A percentile compares a stretch with the other conserved stretches of the same genome.
Evolutionary conservation across 2,329 filamentous ascomycete genomes (phyloP).

Genomic region (Penicillium occitanis): DNA sequence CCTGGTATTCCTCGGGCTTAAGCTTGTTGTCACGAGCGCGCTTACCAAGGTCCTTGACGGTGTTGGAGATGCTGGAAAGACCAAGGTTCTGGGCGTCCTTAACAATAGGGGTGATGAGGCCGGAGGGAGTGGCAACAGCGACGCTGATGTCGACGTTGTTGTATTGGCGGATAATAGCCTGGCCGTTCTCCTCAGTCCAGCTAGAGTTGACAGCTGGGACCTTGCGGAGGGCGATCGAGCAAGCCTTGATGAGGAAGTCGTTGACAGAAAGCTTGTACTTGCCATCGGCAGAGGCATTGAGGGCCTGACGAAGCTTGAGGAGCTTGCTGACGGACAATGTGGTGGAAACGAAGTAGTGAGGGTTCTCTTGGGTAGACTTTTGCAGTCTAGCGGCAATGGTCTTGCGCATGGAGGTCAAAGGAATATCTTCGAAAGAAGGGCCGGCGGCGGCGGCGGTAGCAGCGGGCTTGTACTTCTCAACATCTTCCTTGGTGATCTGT

Average conservation of each 20-base stretch:
- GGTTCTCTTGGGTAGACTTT: constrained; percentile 88
- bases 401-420: constrained; percentile 93
- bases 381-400: constrained; percentile 89
- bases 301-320: constrained; percentile 88
- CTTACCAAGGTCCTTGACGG: constrained; percentile 96
- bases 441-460: constrained; percentile 54
- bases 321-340: constrained; percentile 92
- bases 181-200: constrained; percentile 77
- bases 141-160: constrained; percentile 92
- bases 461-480: constrained; percentile 76
- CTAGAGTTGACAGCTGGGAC: constrained; percentile 94
- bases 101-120: constrained; percentile 97
- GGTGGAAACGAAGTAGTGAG: constrained; percentile 95
- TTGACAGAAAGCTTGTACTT: constrained; percentile 99
- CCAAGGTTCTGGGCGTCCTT: constrained; percentile 83
- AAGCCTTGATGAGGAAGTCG: constrained; percentile 98
- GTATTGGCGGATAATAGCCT: constrained; percentile 83
- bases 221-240: constrained; percentile 83
- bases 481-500: constrained; percentile 85
- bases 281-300: constrained; percentile 85
- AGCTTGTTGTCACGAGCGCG: constrained; percentile 95
- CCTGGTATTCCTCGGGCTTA: constrained; percentile 99
- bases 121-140: constrained; percentile 86
- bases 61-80: constrained; percentile 79
- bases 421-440: constrained; percentile 77